Base-by-base conservation (phyloP, 495 filamentous ascomycete genomes). In the Penicillium turbatum region DNA sequence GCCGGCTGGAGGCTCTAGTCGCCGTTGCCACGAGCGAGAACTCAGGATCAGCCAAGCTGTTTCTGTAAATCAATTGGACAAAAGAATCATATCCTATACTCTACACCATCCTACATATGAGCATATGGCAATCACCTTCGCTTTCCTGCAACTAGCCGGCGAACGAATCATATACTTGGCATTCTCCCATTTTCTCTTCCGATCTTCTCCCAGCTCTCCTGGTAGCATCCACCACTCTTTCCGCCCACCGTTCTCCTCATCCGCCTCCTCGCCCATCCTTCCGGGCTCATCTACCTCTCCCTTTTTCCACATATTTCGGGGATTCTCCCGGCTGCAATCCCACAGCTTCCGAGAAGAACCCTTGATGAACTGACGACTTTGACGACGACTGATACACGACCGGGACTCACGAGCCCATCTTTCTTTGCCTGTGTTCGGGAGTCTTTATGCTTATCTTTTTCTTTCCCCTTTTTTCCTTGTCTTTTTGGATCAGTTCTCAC, bases 21-120 rank as follows among this genome's bases (percentile, higher is more conserved):
- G 91, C 91, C 3, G 90, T 93, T 49, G 91, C 91, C 8, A 93
- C 91, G 2, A 88, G 86, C 53, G 88, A 95, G 63, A 84, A 88
- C 38, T 82, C 86, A 39, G 78, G 77, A 16, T 75, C 80, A 0
- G 70, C 82, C 6, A 70, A 69, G 53, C 56, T 76, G 40, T 72
- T 72, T 49, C 44, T 67, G 43, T 73, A 61, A 66, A 55, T 63
- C 61, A 41, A 51, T 26, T 53, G 40, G 48, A 53, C 19, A 38
- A 21, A 51, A 29, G 3, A 15, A 16, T 15, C 6, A n/a, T n/a
- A n/a, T 12, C 41, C 41, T 35, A 7, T 19, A 39, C 17, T 37
- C n/a, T 38, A 37, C 32, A 36, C 19, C 32, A 36, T 36, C 9
- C 19, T 24, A 49, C 35, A 49, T 49, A 49, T 19, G 44, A 48